Conservation (phyloP, 139 green algal genomes). For the Micractinium sp. region DNA sequence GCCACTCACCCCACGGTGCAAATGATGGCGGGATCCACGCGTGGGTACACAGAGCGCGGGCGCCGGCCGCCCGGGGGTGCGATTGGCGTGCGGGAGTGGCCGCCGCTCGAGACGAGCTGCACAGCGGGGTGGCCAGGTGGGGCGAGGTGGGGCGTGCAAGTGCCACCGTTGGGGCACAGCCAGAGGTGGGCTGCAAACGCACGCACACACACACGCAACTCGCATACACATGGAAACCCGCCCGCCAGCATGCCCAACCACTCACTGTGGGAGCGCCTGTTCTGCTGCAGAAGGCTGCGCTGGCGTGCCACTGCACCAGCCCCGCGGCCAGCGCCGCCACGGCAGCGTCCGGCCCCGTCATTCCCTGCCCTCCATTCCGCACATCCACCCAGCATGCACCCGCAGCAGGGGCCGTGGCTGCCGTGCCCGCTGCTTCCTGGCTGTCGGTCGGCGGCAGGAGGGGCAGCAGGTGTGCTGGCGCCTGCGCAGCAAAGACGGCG, state of each 20-base stretch:
- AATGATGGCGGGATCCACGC: conserved; percentile 85
- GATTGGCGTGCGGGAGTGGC: background rate
- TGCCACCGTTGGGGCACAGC: background rate
- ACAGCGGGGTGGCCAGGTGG: background rate
- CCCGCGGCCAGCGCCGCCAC: conserved; percentile 60
- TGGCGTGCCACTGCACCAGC: conserved; percentile 56
- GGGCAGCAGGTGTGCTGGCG: conserved; percentile 5
- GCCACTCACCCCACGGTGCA: background rate
- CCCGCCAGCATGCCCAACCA: no score
- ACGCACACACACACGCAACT: background rate
- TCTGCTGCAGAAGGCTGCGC: conserved; percentile 41
- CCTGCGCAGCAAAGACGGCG: conserved; percentile 44
- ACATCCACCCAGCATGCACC: conserved; percentile 43
- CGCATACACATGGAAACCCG: no score
- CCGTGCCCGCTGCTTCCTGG: background rate
- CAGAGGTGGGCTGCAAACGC: no score
- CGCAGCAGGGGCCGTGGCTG: background rate
- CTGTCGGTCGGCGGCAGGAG: conserved; percentile 17
- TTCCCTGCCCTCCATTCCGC: conserved; percentile 46
- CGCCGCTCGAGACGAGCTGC: background rate
- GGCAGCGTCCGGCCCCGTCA: conserved; percentile 58
- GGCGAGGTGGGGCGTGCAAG: background rate
- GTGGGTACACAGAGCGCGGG: conserved; percentile 54
- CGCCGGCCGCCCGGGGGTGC: background rate
- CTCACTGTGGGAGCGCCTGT: conserved; percentile 38